phyloP scores from a whole-genome alignment of 345 rosid genomes.

The Noccaea bulbosa region DNA sequence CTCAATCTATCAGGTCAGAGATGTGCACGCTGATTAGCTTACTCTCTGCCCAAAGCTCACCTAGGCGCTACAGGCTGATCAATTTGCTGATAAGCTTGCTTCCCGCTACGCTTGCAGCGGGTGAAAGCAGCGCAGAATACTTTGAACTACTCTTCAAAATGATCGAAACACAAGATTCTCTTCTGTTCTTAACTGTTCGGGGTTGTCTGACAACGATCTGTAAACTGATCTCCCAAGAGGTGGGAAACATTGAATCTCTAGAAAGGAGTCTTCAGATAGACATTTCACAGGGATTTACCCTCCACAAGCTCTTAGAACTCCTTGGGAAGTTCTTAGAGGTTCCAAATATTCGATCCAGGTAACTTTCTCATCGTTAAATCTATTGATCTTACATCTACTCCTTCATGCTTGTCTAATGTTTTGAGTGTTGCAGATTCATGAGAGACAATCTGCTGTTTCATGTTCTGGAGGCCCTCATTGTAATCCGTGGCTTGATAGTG shows the following conservation, averaged over 20 bases:
- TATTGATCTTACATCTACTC: constrained; percentile 27
- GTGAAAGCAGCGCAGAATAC: constrained; percentile 96
- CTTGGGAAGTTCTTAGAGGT: constrained; percentile 93
- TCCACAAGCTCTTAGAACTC: constrained; percentile 95
- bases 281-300: constrained; percentile 97
- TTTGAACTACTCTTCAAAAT: constrained; percentile 92
- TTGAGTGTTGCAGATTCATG: constrained; percentile 72
- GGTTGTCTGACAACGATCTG: constrained; percentile 85
- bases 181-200: constrained; percentile 87
- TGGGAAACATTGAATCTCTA: constrained; percentile 80
- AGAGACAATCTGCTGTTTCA: constrained; percentile 82
- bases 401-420: constrained; percentile 36
- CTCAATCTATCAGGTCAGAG: constrained; percentile 95
- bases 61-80: constrained; percentile 77
- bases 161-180: constrained; percentile 90
- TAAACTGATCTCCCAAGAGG: constrained; percentile 85
- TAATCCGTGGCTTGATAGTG: constrained; percentile 90
- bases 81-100: constrained; percentile 79
- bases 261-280: constrained; percentile 96
- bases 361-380: constrained; percentile 25
- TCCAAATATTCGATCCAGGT: constrained; percentile 92
- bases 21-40: constrained; percentile 92
- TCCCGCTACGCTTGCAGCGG: constrained; percentile 88
- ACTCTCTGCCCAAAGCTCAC: constrained; percentile 82
- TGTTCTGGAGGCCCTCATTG: constrained; percentile 94